Evolutionary conservation across 192 early-diverging fungal species (phyloP).

Genomic region (Phycomyces blakesleeanus): DNA sequence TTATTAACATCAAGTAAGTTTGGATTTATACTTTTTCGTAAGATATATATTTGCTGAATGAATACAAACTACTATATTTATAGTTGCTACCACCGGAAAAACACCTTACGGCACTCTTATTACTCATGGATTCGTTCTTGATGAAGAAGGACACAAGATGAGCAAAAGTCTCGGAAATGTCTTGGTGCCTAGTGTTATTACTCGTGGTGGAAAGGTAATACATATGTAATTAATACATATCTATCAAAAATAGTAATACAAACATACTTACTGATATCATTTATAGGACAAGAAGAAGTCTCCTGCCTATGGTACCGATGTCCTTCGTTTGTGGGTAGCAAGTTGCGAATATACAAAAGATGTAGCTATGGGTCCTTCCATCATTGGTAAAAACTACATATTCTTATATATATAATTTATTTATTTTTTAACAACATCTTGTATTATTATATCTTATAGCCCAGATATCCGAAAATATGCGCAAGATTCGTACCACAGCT

Average conservation of each 20-base stretch:
- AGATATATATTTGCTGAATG: too few species aligned
- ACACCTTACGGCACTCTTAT: constrained; percentile 66
- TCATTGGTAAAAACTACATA: constrained; percentile 42
- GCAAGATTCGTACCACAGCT: constrained; percentile 72
- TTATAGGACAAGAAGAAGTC: constrained; percentile 54
- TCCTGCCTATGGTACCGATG: constrained; percentile 72
- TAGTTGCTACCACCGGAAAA: constrained; percentile 60
- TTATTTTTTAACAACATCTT: too few species aligned
- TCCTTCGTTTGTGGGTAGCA: constrained; percentile 71
- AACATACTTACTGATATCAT: neutral
- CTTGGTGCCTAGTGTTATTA: constrained; percentile 60
- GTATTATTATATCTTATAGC: constrained; percentile 24
- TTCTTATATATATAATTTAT: too few species aligned
- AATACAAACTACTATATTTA: neutral
- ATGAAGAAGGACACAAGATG: constrained; percentile 78
- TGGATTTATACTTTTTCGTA: too few species aligned
- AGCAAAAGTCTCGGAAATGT: constrained; percentile 81
- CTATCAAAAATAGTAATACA: too few species aligned
- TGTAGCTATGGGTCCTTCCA: constrained; percentile 61
- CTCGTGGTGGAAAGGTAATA: constrained; percentile 59
- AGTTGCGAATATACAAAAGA: constrained; percentile 74
- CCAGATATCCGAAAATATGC: constrained; percentile 59
- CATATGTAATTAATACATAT: neutral
- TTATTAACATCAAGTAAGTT: constrained; percentile 61
- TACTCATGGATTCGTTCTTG: constrained; percentile 82